Evolutionary conservation across 805 yeast genomes (phyloP), one percentile per base, ranked within the genome.

Genomic region (Candida alai): DNA sequence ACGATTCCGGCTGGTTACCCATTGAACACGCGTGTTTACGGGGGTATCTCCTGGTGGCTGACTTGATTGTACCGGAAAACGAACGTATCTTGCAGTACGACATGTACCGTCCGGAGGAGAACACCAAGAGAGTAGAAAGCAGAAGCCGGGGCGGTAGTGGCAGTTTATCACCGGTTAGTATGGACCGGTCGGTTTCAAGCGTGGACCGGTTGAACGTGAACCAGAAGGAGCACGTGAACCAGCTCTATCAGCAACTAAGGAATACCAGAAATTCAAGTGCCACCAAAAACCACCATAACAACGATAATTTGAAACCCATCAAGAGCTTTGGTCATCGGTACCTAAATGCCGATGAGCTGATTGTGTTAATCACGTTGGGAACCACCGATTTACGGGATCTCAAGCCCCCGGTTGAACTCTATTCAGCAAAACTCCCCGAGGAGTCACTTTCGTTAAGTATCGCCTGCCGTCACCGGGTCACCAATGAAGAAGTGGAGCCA

Each of bases 1-100:
- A 90, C 60, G 81, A 77, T 29, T 81, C 93, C 34, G 97, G 97
- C 0, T 90, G 97, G 97, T 77, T 87, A 13, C 96, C 97, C n/a
- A 79, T 87, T 79, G 97, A 90, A 51, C 97, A 90, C 57, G 96
- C 97, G 0, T 80, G 86, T 31, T 65, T 90, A 29, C 72, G 97
- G 47, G 97, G 97, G 4, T 95, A 88, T 54, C 61, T 89, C 38
- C 70, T 65, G 2, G 74, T 86, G 23, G 80, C 93, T 1, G 76
- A 76, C 34, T 47, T 76, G 49, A 62, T 90, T 36, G 68, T 68
- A 19, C 84, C 84, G 1, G 37, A 46, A 3, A 62, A 72, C 43
- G 51, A 42, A 11, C 53, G 39, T 39, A 47, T 55, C 44, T 65
- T 53, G 41, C 51, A 48, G 22, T 64, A 50, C 47, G 68, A 60